Percentiles rank a stretch among this genome's conserved stretches.
These are phyloP conservation scores for Penicillium tannophilum DNA, from an alignment of 495 filamentous ascomycete species.

Conservation along the genomic window DNA sequence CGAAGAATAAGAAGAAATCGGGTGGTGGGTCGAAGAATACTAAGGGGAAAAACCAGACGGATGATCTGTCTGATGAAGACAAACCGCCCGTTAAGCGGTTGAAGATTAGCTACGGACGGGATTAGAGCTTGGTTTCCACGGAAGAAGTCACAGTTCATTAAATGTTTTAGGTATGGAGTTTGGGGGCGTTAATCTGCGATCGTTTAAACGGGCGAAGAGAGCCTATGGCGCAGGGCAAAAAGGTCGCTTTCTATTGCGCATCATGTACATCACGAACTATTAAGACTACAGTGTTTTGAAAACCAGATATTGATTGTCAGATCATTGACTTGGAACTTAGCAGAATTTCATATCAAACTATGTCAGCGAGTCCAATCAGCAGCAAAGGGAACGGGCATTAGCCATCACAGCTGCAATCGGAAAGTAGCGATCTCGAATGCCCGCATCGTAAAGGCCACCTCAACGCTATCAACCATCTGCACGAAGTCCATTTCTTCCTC, in stretches of 20 bases:
- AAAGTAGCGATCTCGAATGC: constrained; percentile 92
- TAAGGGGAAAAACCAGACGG: constrained; percentile 38
- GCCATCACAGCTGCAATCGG: constrained; percentile 65
- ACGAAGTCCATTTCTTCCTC: constrained; percentile 52
- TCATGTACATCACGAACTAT: constrained; percentile 29
- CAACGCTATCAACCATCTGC: constrained; percentile 44
- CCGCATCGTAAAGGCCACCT: constrained; percentile 66
- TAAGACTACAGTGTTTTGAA: constrained; percentile 14
- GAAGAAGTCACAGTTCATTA: too few species aligned
- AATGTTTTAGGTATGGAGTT: constrained; percentile 22
- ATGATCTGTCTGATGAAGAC: constrained; percentile 46
- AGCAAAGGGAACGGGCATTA: neutral
- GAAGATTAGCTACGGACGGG: constrained; percentile 54
- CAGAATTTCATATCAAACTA: too few species aligned
- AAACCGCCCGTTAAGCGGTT: constrained; percentile 50
- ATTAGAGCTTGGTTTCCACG: constrained; percentile 36
- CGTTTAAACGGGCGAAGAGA: neutral
- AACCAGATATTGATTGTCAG: neutral
- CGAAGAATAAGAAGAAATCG: constrained; percentile 52
- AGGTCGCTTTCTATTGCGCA: constrained; percentile 10
- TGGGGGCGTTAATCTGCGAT: constrained; percentile 4
- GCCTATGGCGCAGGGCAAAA: constrained; percentile 6
- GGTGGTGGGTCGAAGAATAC: constrained; percentile 33
- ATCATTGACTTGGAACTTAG: neutral
- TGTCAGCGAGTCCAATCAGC: neutral